A percentile compares a stretch with the other conserved stretches of the same genome.
Evolutionary conservation across 2,329 filamentous ascomycete genomes (phyloP).

Genomic region (Curvularia eragrostidis): DNA sequence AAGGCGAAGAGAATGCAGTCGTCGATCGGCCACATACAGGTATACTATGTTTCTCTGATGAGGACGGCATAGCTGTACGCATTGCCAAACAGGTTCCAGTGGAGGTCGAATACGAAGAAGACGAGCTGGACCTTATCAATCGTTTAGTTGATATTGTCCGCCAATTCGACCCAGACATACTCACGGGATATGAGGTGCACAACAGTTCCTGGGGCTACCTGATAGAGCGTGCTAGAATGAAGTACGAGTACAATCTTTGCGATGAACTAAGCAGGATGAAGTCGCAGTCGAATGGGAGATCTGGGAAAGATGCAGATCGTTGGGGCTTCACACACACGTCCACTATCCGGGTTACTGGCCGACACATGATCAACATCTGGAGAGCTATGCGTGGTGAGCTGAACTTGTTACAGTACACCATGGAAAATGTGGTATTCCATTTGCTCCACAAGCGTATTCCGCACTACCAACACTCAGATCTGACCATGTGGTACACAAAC

Average conservation of each 20-base stretch:
- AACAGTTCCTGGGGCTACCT: slow-evolving; percentile 94
- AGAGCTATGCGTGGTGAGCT: slow-evolving; percentile 93
- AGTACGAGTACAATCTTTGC: slow-evolving; percentile 89
- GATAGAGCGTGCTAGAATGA: slow-evolving; percentile 83
- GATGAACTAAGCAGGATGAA: slow-evolving; percentile 92
- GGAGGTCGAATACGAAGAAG: slow-evolving; percentile 75
- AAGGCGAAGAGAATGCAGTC: slow-evolving; percentile 72
- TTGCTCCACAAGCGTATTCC: slow-evolving; percentile 85
- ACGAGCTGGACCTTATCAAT: slow-evolving; percentile 84
- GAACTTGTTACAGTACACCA: slow-evolving; percentile 89
- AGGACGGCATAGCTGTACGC: slow-evolving; percentile 64
- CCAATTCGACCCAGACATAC: slow-evolving; percentile 83
- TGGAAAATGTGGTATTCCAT: slow-evolving; percentile 96
- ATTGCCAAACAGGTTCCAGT: slow-evolving; percentile 67
- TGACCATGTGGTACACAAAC: slow-evolving; percentile 83
- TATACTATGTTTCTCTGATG: slow-evolving; percentile 73
- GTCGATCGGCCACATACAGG: slow-evolving; percentile 67
- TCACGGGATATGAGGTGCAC: slow-evolving; percentile 95
- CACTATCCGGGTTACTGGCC: slow-evolving; percentile 87
- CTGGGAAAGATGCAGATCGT: slow-evolving; percentile 83
- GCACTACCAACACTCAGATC: slow-evolving; percentile 78
- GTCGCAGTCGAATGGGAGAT: slow-evolving; percentile 78
- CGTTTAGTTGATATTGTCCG: slow-evolving; percentile 88
- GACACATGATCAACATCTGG: slow-evolving; percentile 98
- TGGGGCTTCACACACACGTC: slow-evolving; percentile 97